These are phyloP conservation scores for Verbena officinalis DNA, from an alignment of 257 asterid genomes.

Conservation along the genomic window DNA sequence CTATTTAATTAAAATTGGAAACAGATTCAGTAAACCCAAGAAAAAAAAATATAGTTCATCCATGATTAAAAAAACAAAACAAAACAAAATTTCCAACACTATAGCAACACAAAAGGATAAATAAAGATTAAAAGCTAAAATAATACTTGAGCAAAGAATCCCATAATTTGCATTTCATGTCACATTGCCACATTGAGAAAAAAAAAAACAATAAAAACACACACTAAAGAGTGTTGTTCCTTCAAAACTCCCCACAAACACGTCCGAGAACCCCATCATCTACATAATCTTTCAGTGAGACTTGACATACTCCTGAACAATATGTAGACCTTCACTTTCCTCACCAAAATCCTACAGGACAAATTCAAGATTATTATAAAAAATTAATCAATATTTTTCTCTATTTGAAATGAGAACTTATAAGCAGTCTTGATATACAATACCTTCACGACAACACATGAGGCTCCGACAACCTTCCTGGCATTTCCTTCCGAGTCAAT, in stretches of 20 bases:
- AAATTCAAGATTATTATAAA: background rate
- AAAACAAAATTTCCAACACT: no score
- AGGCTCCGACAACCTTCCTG: conserved; percentile 66
- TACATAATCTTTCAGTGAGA: conserved; percentile 4
- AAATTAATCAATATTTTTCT: background rate
- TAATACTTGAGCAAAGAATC: background rate
- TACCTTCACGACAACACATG: conserved; percentile 70
- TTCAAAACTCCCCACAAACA: background rate
- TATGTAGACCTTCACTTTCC: conserved; percentile 36
- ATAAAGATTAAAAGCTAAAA: background rate
- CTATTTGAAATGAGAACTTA: background rate
- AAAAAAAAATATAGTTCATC: no score
- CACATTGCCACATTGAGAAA: background rate
- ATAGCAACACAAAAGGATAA: no score
- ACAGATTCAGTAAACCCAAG: no score
- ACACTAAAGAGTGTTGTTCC: background rate
- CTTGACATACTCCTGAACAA: conserved; percentile 36
- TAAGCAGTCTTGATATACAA: background rate
- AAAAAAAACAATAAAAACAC: background rate
- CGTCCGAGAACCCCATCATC: background rate
- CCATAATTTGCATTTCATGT: background rate
- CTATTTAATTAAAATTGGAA: no score
- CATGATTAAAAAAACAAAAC: no score
- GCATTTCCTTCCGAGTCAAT: conserved; percentile 70
- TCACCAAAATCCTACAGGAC: conserved; percentile 30